Evolutionary conservation across 2,329 filamentous ascomycete genomes (phyloP).

Genomic region (Aspergillus sp.): DNA sequence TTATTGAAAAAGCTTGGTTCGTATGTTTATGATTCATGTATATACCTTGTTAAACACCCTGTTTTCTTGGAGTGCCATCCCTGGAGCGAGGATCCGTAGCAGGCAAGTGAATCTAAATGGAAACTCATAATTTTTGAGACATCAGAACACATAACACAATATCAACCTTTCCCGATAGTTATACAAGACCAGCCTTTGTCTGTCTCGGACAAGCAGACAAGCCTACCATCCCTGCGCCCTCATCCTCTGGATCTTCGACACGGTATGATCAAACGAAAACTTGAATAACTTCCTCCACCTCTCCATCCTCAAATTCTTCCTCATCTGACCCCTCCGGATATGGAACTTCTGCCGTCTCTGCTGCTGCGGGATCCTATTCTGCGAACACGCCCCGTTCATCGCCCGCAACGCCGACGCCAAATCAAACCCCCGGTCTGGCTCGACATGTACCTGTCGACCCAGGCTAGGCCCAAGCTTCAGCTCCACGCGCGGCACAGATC

Average conservation of each 20-base stretch:
- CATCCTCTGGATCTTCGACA: conserved; percentile 37
- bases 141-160: conserved; percentile 11
- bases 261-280: conserved; percentile 36
- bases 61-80: no score
- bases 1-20: neutral
- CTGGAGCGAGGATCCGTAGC: no score
- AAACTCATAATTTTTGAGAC: neutral
- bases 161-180: conserved; percentile 6
- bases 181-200: conserved; percentile 3
- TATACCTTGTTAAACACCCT: no score
- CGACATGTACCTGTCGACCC: conserved; percentile 28
- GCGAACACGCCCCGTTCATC: conserved; percentile 17
- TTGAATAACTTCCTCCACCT: conserved; percentile 40
- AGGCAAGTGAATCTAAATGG: no score
- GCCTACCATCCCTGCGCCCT: conserved; percentile 39
- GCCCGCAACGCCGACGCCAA: conserved; percentile 20
- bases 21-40: conserved; percentile 5
- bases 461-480: conserved; percentile 31
- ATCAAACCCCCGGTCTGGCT: conserved; percentile 26
- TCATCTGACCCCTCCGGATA: conserved; percentile 34
- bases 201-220: neutral
- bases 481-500: conserved; percentile 19
- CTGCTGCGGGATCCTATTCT: conserved; percentile 29
- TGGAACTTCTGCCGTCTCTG: conserved; percentile 32
- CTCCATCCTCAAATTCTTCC: conserved; percentile 30